Evolutionary conservation across 2,329 filamentous ascomycete genomes (phyloP), one percentile per base, ranked within the genome.

Genomic region (Neonectria sp.): DNA sequence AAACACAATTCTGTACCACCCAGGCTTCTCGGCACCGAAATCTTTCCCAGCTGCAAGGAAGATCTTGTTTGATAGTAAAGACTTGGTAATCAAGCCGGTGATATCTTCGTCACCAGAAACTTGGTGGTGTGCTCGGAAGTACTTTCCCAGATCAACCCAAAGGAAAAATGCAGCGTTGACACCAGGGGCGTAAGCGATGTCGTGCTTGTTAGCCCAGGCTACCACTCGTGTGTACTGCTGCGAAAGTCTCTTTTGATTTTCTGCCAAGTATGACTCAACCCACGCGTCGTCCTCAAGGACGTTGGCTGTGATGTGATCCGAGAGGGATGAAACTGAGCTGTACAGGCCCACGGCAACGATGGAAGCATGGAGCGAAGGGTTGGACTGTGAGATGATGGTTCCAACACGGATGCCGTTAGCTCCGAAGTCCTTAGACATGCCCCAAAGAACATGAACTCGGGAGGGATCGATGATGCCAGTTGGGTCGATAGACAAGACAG

Each of bases 111-210:
- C 35, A 3, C 71, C 70, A 15, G 58, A 11, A 6, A 58, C 64
- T 0, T 64, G 43, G 43, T 75, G 71, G 1, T 65, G 67, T 45
- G 61, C 57, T 21, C 52, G 63, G 33, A 78, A 82, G 11, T 69
- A 74, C 21, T 73, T 71, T 2, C 81, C 79, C 2, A 90, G 77
- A 70, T 89, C 79, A 3, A 86, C 77, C 86, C 86, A 89, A 1
- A 89, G 72, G 71, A 89, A 89, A 71, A 89, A 88, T 0, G 82
- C 86, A 0, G 87, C 86, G 65, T 88, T 88, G 5, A 78, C 81
- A 0, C 85, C 85, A 0, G 80, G 75, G 0, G 83, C 79, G 68
- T 87, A 87, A 15, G 80, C 75, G 24, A 89, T 84, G 1, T 75
- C 75, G 15, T 85, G 77, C 4, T 77, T 68, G 15, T 75, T 75